Evolutionary conservation across 2,329 filamentous ascomycete species (phyloP).

Genomic region (Cladobotryum protrusum): DNA sequence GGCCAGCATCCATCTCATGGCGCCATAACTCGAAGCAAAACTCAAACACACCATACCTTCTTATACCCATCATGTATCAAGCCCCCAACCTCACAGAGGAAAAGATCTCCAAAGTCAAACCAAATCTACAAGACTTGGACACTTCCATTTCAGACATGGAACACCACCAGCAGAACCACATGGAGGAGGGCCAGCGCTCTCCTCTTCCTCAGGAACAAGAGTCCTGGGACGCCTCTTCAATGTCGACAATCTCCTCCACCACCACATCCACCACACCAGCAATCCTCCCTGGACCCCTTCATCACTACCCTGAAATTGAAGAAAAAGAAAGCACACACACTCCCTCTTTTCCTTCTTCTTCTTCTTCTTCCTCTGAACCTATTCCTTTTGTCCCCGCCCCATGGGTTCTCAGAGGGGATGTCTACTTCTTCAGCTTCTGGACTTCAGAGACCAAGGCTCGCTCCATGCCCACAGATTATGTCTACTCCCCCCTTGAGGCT

Average conservation of each 20-base stretch:
- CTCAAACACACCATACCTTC: background rate
- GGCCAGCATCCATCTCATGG: background rate
- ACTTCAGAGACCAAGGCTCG: slow-evolving; percentile 23
- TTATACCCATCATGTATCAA: background rate
- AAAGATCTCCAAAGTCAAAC: background rate
- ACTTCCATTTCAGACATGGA: background rate
- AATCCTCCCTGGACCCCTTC: slow-evolving; percentile 1
- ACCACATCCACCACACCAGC: slow-evolving; percentile 4
- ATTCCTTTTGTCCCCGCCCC: slow-evolving; percentile 27
- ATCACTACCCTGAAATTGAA: background rate
- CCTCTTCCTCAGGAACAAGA: slow-evolving; percentile 5
- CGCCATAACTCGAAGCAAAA: background rate
- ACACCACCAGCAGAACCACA: background rate
- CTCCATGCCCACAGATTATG: slow-evolving; percentile 27
- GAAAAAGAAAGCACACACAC: no score
- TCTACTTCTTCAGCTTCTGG: slow-evolving; percentile 40
- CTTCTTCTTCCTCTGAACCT: slow-evolving; percentile 1
- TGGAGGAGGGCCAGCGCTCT: slow-evolving; percentile 2
- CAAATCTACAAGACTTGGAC: slow-evolving; percentile 2
- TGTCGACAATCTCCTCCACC: slow-evolving; percentile 2
- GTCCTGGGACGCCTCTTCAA: slow-evolving; percentile 1
- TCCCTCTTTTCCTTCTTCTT: background rate
- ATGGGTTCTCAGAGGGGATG: slow-evolving; percentile 40
- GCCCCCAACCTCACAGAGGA: background rate
- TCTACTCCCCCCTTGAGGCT: slow-evolving; percentile 43